Evolutionary conservation across 2,329 filamentous ascomycete species (phyloP).

Genomic region (Penicillium sp.): DNA sequence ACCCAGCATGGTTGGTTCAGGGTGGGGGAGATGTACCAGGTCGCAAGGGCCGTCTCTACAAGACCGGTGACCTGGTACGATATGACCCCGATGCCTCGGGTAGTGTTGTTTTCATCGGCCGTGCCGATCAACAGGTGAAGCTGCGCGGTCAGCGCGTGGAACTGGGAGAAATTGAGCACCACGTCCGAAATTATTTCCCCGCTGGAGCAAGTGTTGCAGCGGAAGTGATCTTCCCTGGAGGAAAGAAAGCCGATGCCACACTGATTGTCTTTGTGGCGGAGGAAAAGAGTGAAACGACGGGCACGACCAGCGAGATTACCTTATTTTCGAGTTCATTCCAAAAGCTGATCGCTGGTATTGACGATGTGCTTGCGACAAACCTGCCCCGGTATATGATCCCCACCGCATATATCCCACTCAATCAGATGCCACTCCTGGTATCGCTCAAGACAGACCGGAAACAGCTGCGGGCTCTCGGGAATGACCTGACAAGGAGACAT

Average conservation of each 20-base stretch:
- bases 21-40: not conserved
- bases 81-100: constrained; percentile 20
- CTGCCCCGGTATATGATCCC: constrained; percentile 43
- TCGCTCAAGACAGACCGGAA: constrained; percentile 29
- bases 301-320: not conserved
- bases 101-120: constrained; percentile 1
- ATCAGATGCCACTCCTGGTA: constrained; percentile 34
- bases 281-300: constrained; percentile 29
- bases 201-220: constrained; percentile 45
- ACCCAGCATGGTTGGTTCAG: constrained; percentile 8
- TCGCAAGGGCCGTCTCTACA: constrained; percentile 25
- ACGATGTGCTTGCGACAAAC: constrained; percentile 22
- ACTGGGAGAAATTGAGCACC: constrained; percentile 33
- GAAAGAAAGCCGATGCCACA: constrained; percentile 39
- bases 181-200: constrained; percentile 35
- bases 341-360: constrained; percentile 33
- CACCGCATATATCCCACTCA: constrained; percentile 38
- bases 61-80: constrained; percentile 31
- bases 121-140: constrained; percentile 5
- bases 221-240: constrained; percentile 29
- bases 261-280: constrained; percentile 48
- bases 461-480: constrained; percentile 32
- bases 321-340: constrained; percentile 17
- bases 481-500: constrained; percentile 11
- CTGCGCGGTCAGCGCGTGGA: constrained; percentile 6